Base-by-base conservation (phyloP, 2,329 filamentous ascomycete genomes). In the Aspergillus unguis region DNA sequence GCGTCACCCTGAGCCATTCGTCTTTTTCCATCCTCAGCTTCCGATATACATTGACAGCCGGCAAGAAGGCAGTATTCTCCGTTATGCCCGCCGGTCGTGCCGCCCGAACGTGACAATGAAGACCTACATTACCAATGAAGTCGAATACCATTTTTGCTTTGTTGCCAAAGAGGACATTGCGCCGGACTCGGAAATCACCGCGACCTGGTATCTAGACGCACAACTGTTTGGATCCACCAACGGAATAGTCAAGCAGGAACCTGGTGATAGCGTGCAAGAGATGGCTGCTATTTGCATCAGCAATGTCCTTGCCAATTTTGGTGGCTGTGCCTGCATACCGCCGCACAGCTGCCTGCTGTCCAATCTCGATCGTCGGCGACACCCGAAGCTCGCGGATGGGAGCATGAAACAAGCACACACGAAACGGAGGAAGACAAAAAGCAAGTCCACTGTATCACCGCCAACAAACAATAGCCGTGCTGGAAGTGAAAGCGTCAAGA, bases 1-100 rank as follows among this genome's bases (percentile, higher is more conserved):
- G 8, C 70, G 71, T 32, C 77, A 79, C 57, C 77, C 77, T 2
- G 75, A 78, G 51, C 88, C 88, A 1, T 91, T 91, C 62, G 87
- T 92, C 26, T 90, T 92, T 67, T 92, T 97, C 71, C 92, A 95
- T 64, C 90, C 91, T 1, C 81, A 86, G 53, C 82, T 97, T 6
- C 92, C 92, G 0, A 82, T 99, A 9, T 96, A 92, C 73, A 94
- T 99, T 64, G 94, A 96, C 71, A 94, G 92, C 7, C 82, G 94
- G 54, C 84, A 83, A 67, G 90, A 95, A 74, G 94, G 92, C 25
- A 96, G 90, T 4, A 77, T 85, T 33, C 85, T 94, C 52, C 88
- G 94, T 41, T 96, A 94, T 67, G 85, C 95, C n/a, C 85, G 94
- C 52, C 84, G 92, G 59, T 97, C 94, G 64, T 99, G 94, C 75